phyloP scores from a whole-genome alignment of 2,329 filamentous ascomycete genomes.

The Albophoma yamanashiensis region DNA sequence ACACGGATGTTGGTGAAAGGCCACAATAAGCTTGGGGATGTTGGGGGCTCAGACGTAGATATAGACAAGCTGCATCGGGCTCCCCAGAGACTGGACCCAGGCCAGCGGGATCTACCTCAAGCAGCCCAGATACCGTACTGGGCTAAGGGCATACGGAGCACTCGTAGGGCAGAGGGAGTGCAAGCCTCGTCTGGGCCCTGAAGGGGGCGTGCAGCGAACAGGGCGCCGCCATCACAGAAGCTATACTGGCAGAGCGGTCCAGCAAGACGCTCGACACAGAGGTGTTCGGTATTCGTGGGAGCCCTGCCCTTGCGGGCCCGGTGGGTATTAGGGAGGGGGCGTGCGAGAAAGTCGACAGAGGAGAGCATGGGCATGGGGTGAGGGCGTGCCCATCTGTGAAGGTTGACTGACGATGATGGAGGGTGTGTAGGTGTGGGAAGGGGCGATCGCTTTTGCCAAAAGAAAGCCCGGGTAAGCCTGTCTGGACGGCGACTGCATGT shows the following conservation, averaged over 20 bases:
- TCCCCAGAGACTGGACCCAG: constrained; percentile 3
- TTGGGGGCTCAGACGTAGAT: constrained; percentile 9
- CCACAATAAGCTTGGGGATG: not conserved
- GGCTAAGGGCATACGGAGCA: constrained; percentile 1
- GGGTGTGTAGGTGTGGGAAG: not conserved
- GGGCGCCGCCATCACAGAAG: not conserved
- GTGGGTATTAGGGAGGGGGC: not conserved
- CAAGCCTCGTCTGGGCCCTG: constrained; percentile 9
- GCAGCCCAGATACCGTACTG: constrained; percentile 2
- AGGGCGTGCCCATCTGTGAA: not conserved
- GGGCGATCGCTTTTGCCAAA: not conserved
- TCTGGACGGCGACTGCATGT: not conserved
- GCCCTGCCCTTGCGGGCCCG: constrained; percentile 1
- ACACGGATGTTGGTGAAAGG: not conserved
- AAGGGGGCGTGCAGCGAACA: not conserved
- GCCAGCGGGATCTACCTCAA: constrained; percentile 5
- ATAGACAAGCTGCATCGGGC: constrained; percentile 4
- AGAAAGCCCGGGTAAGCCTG: not conserved
- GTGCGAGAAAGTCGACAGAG: not conserved
- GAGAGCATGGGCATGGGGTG: not conserved
- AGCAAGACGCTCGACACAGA: constrained; percentile 4
- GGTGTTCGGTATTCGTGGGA: constrained; percentile 6
- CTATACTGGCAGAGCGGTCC: not conserved
- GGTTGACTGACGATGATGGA: not conserved
- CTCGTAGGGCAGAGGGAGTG: constrained; percentile 5